Conservation (phyloP, 768 basidiomycete species). For the Termitomyces sp. region DNA sequence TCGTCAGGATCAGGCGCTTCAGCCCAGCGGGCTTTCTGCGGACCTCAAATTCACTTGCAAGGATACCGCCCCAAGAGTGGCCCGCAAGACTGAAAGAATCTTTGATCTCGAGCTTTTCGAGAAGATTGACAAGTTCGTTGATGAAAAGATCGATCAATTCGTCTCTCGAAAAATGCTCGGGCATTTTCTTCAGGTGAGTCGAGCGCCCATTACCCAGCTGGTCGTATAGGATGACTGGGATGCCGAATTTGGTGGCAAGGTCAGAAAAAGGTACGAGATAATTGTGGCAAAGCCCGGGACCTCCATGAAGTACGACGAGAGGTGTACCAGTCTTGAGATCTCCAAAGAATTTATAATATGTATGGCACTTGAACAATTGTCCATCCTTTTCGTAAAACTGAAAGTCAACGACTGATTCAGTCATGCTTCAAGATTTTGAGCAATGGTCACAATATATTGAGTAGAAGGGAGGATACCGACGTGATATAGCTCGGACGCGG, state of each 20-base stretch:
- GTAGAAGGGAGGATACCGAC: background rate
- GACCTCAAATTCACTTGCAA: constrained; percentile 38
- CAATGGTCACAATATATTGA: background rate
- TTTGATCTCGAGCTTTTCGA: constrained; percentile 36
- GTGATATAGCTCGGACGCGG: background rate
- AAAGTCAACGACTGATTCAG: background rate
- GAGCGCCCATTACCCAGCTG: constrained; percentile 52
- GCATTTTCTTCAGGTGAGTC: constrained; percentile 43
- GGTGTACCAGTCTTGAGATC: constrained; percentile 20
- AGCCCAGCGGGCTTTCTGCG: constrained; percentile 35
- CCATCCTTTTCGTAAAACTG: background rate
- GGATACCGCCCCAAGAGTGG: constrained; percentile 56
- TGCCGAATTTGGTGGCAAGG: constrained; percentile 27
- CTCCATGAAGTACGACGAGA: constrained; percentile 41
- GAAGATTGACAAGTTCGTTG: constrained; percentile 49
- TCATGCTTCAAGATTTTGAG: background rate
- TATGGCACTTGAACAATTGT: background rate
- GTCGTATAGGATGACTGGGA: constrained; percentile 52
- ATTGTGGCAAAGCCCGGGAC: constrained; percentile 41
- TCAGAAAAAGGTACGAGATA: constrained; percentile 40
- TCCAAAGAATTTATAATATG: constrained; percentile 5
- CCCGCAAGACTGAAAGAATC: constrained; percentile 42
- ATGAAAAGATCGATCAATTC: constrained; percentile 40
- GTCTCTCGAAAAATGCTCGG: constrained; percentile 43
- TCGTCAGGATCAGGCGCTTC: constrained; percentile 28